A percentile compares a stretch with the other conserved stretches of the same genome.
These are phyloP conservation scores for Leccinum subrobustum DNA, from an alignment of 1,284 basidiomycete genomes.

Conservation along the genomic window DNA sequence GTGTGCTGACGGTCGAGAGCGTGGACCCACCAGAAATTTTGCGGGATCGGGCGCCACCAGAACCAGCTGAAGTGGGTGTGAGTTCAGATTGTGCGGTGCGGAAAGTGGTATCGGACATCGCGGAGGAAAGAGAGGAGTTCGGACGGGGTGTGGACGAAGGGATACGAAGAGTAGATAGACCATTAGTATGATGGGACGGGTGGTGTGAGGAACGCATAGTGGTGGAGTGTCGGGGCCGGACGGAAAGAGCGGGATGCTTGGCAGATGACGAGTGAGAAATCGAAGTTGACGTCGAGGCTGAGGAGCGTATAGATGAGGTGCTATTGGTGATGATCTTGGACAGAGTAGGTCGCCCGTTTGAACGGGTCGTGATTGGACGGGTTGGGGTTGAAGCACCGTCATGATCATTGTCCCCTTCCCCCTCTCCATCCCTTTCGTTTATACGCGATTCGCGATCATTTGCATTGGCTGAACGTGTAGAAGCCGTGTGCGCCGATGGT, in stretches of 20 bases:
- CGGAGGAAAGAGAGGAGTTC: constrained; percentile 45
- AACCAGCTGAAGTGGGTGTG: constrained; percentile 32
- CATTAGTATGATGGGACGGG: constrained; percentile 24
- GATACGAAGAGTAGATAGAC: constrained; percentile 31
- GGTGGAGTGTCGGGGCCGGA: constrained; percentile 22
- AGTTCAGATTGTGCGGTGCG: constrained; percentile 53
- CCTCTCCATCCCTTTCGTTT: too few relatives aligned
- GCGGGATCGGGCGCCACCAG: constrained; percentile 36
- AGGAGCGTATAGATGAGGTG: constrained; percentile 33
- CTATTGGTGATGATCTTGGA: constrained; percentile 30
- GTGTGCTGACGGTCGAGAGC: constrained; percentile 38
- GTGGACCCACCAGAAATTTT: constrained; percentile 43
- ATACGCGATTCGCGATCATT: constrained; percentile 2
- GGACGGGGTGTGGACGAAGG: constrained; percentile 40
- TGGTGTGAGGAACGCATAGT: constrained; percentile 25
- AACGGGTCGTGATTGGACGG: too few relatives aligned
- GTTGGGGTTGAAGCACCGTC: too few relatives aligned
- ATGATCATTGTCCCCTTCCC: too few relatives aligned
- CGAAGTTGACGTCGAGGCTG: constrained; percentile 6
- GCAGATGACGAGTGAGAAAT: constrained; percentile 4
- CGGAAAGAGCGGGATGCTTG: constrained; percentile 16
- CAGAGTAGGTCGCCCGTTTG: constrained; percentile 1
- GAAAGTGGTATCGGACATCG: constrained; percentile 54
- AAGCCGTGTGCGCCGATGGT: constrained; percentile 16
- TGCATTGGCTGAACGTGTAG: neutral